Conservation (phyloP, 805 yeast genomes). For the Saccharomycopsis oosterbeekiorum region DNA sequence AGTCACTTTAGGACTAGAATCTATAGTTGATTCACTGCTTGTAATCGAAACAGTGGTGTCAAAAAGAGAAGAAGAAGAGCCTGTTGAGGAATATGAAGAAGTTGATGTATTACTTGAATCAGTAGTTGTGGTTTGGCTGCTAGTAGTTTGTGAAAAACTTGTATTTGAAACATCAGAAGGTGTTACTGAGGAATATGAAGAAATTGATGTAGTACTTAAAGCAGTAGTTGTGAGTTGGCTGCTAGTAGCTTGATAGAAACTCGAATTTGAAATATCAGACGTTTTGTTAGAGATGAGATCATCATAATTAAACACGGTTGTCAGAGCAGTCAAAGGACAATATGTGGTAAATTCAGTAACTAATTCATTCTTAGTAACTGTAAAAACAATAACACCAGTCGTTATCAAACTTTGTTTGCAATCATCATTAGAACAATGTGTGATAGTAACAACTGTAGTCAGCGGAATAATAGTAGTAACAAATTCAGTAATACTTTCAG, state of each 20-base stretch:
- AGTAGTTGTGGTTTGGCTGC: neutral
- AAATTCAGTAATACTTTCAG: neutral
- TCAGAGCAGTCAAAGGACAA: constrained; percentile 22
- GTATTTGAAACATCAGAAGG: too few species aligned
- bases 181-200: neutral
- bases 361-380: constrained; percentile 21
- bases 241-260: neutral
- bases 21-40: neutral
- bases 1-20: neutral
- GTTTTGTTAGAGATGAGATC: neutral
- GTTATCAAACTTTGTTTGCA: constrained; percentile 21
- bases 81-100: neutral
- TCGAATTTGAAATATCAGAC: neutral
- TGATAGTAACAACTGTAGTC: constrained; percentile 26
- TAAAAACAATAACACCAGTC: constrained; percentile 23
- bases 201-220: neutral
- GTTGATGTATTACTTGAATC: neutral
- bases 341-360: constrained; percentile 23
- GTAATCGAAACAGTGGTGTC: neutral
- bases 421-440: constrained; percentile 21
- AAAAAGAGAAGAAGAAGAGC: neutral
- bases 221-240: neutral
- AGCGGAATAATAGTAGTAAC: neutral
- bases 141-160: neutral
- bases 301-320: neutral